phyloP scores from a whole-genome alignment of 2,329 filamentous ascomycete species.

The Raffaelea ambrosiae region DNA sequence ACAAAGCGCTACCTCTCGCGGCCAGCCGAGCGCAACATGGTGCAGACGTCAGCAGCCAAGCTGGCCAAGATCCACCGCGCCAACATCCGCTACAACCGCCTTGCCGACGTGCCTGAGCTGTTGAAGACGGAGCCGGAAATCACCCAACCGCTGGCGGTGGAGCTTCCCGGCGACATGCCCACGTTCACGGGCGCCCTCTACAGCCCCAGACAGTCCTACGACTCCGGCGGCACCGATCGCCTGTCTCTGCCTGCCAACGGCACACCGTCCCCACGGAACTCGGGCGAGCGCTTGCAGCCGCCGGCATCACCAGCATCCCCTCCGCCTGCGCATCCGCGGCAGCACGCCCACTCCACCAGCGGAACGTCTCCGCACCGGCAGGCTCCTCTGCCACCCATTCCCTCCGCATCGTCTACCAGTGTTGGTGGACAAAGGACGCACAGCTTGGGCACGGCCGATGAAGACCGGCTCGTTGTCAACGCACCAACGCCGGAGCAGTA shows the following conservation, averaged over 20 bases:
- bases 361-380: neutral
- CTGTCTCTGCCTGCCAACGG: constrained; percentile 28
- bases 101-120: constrained; percentile 33
- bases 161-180: constrained; percentile 50
- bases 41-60: constrained; percentile 67
- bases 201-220: constrained; percentile 44
- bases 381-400: neutral
- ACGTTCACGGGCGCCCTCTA: constrained; percentile 21
- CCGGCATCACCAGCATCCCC: constrained; percentile 22
- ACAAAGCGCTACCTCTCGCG: constrained; percentile 76
- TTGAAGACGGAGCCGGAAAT: constrained; percentile 31
- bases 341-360: constrained; percentile 17
- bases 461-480: constrained; percentile 46
- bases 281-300: constrained; percentile 34
- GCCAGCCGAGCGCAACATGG: constrained; percentile 66
- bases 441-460: constrained; percentile 18
- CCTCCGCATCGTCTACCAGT: neutral
- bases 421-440: neutral
- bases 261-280: constrained; percentile 40
- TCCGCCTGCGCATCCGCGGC: constrained; percentile 16
- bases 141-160: constrained; percentile 42
- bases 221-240: constrained; percentile 41
- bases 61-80: constrained; percentile 76
- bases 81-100: constrained; percentile 56
- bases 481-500: constrained; percentile 53